Conservation (phyloP, 345 rosid genomes). For the Salix purpurea region DNA sequence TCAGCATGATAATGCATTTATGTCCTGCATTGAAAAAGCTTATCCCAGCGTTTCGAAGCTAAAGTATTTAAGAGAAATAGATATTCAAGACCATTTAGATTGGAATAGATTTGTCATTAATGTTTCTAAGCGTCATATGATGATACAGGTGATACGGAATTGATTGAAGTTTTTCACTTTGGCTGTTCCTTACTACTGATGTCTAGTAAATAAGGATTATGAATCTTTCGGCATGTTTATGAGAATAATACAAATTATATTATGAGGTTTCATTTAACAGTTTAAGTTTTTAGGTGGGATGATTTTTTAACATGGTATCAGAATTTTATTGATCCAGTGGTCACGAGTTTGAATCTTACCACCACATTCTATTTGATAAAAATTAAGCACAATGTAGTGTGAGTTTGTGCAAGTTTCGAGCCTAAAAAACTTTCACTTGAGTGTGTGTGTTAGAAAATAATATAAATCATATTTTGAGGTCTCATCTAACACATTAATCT, state of each 20-base stretch:
- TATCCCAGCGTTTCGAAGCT: background rate
- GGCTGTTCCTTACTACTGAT: background rate
- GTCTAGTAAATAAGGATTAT: background rate
- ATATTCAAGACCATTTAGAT: background rate
- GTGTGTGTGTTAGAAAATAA: too few species aligned
- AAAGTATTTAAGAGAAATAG: background rate
- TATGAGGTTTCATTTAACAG: too few species aligned
- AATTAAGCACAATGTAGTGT: too few species aligned
- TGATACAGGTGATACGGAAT: background rate
- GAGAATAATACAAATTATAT: too few species aligned
- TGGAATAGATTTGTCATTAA: background rate
- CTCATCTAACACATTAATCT: too few species aligned
- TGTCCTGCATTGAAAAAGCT: background rate
- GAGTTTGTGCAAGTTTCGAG: too few species aligned
- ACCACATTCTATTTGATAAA: too few species aligned
- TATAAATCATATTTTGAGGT: too few species aligned
- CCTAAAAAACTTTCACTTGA: too few species aligned
- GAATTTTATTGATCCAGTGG: accelerated
- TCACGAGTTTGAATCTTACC: too few species aligned
- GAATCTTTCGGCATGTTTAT: background rate
- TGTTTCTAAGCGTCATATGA: background rate
- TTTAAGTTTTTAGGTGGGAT: too few species aligned
- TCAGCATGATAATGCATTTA: background rate
- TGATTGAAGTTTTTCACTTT: background rate
- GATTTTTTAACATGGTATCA: too few species aligned